These are phyloP conservation scores for Umbelopsis sp. DNA, from an alignment of 192 early-diverging fungal genomes.

Conservation along the genomic window DNA sequence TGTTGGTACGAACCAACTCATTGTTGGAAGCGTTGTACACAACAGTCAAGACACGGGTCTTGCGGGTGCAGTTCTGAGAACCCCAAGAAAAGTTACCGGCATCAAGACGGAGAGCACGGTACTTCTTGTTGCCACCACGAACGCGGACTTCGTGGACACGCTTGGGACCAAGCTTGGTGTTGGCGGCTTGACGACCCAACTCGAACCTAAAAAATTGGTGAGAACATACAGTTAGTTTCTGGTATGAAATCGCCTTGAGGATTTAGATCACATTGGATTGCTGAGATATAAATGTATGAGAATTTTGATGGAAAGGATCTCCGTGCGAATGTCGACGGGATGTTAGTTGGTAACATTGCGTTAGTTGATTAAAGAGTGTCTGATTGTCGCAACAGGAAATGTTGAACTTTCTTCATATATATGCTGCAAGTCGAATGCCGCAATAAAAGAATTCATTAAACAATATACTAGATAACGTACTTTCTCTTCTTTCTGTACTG, in stretches of 20 bases:
- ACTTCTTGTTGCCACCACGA: conserved; percentile 99
- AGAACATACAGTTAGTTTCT: background rate
- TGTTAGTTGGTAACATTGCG: too few species aligned
- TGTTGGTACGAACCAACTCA: conserved; percentile 99
- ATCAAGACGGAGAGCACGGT: conserved; percentile 96
- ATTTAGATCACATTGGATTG: too few species aligned
- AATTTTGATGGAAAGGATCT: too few species aligned
- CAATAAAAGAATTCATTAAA: background rate
- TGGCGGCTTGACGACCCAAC: conserved; percentile 96
- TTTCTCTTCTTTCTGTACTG: conserved; percentile 99
- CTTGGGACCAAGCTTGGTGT: conserved; percentile 97
- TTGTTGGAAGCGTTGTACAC: conserved; percentile 99
- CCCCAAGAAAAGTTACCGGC: conserved; percentile 98
- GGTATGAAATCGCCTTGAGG: background rate
- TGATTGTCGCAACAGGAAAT: too few species aligned
- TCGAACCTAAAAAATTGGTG: conserved; percentile 67
- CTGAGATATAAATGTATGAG: too few species aligned
- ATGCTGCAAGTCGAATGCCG: too few species aligned
- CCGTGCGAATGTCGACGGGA: too few species aligned
- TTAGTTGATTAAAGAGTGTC: too few species aligned
- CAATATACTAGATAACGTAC: conserved; percentile 36
- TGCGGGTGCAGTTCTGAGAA: conserved; percentile 92
- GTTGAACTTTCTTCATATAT: too few species aligned
- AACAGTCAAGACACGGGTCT: conserved; percentile 94
- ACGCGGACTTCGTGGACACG: conserved; percentile 95